Percentiles rank a stretch among this genome's conserved stretches.
phyloP scores from a whole-genome alignment of 139 green algal species.

The Chlamydomonas eustigma region DNA sequence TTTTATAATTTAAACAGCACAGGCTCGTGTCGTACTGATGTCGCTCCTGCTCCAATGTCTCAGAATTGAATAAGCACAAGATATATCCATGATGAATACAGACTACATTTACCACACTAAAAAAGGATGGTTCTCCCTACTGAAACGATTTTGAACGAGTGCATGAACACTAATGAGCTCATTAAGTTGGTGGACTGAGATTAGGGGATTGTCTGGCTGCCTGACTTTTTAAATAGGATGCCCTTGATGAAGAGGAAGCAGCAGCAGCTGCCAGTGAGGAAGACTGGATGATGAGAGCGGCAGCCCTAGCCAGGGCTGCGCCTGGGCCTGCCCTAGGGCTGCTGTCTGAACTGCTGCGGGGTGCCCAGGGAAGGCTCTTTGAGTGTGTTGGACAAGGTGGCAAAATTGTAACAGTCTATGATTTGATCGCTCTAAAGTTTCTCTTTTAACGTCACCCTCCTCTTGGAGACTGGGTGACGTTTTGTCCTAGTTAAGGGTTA shows the following conservation, averaged over 20 bases:
- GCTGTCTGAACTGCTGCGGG: constrained; percentile 35
- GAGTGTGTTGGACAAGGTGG: not conserved
- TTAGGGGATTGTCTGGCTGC: too few species aligned
- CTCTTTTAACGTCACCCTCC: not conserved
- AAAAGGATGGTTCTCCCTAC: too few species aligned
- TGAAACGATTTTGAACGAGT: too few species aligned
- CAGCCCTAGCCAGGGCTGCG: constrained; percentile 52
- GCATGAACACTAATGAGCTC: too few species aligned
- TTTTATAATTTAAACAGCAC: not conserved
- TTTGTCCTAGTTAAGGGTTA: too few species aligned
- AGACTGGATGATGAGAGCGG: constrained; percentile 53
- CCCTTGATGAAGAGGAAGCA: constrained; percentile 55
- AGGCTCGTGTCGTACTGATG: too few species aligned
- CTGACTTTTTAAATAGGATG: constrained; percentile 17
- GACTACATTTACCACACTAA: too few species aligned
- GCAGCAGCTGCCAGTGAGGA: constrained; percentile 51
- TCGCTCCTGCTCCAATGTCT: not conserved
- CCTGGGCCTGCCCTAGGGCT: constrained; percentile 39
- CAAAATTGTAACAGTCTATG: not conserved
- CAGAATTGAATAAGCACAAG: not conserved
- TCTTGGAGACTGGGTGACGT: too few species aligned
- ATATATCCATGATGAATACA: too few species aligned
- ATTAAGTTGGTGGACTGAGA: too few species aligned
- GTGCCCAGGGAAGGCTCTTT: constrained; percentile 15
- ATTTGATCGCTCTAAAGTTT: not conserved